Evolutionary conservation across 208 protist species (phyloP).

Genomic region (Acanthamoeba castellanii): DNA sequence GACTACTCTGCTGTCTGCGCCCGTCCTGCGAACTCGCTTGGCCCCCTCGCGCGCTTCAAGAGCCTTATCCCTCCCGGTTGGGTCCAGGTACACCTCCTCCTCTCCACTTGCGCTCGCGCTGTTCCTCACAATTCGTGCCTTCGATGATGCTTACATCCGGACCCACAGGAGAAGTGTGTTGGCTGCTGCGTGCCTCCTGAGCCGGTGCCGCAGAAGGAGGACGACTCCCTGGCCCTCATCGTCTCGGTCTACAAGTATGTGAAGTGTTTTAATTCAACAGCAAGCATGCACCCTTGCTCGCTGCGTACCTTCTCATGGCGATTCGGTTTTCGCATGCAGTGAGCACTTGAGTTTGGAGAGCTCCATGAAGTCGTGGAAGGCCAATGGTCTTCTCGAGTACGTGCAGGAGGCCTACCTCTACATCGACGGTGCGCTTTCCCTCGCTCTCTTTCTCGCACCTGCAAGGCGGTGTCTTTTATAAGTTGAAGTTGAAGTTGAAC

Average conservation of each 20-base stretch:
- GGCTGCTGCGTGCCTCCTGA: constrained; percentile 48
- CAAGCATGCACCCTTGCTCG: neutral
- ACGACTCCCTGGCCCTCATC: constrained; percentile 34
- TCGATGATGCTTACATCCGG: neutral
- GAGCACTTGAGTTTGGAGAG: constrained; percentile 49
- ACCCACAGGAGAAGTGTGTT: constrained; percentile 23
- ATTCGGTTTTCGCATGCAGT: neutral
- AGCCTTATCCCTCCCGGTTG: constrained; percentile 42
- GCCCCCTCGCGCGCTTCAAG: neutral
- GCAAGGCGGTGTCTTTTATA: neutral
- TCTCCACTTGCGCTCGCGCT: neutral
- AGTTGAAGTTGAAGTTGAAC: neutral
- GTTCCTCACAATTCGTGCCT: neutral
- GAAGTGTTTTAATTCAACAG: neutral
- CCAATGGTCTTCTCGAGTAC: constrained; percentile 32
- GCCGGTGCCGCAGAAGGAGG: neutral
- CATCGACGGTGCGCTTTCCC: constrained; percentile 13
- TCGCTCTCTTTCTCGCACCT: neutral
- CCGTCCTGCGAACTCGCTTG: neutral
- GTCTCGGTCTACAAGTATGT: constrained; percentile 61
- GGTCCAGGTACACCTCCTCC: neutral
- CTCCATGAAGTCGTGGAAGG: constrained; percentile 70
- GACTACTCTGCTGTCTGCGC: constrained; percentile 40
- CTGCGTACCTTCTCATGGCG: neutral
- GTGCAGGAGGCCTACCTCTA: constrained; percentile 41